Evolutionary conservation across 2,329 filamentous ascomycete species (phyloP).

Genomic region (Botrytis fabae): DNA sequence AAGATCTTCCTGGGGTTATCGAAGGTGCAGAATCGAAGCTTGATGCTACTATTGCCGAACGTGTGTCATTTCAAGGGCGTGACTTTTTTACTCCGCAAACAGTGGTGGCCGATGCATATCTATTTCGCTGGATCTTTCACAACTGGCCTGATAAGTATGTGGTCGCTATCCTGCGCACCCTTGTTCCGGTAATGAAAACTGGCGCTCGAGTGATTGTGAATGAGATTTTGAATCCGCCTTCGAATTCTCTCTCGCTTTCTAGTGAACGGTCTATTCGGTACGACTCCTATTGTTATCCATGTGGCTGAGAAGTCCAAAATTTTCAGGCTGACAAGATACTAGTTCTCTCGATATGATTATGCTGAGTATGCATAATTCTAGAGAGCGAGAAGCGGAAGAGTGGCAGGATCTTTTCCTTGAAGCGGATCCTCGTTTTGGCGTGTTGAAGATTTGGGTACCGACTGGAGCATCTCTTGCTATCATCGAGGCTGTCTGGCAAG

Average conservation of each 20-base stretch:
- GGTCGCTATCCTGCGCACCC: not conserved
- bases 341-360: slow-evolving; percentile 4
- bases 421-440: not conserved
- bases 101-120: slow-evolving; percentile 5
- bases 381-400: not conserved
- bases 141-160: slow-evolving; percentile 12
- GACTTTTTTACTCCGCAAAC: slow-evolving; percentile 9
- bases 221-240: slow-evolving; percentile 8
- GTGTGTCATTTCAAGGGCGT: not conserved
- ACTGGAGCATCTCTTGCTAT: not conserved
- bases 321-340: not conserved
- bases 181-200: slow-evolving; percentile 2
- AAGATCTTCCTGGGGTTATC: slow-evolving; percentile 23
- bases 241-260: not conserved
- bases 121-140: slow-evolving; percentile 12
- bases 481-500: slow-evolving; percentile 6
- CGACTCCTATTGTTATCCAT: not conserved
- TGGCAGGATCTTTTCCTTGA: not conserved
- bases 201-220: slow-evolving; percentile 1
- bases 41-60: slow-evolving; percentile 38
- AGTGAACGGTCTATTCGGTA: not conserved
- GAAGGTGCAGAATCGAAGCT: slow-evolving; percentile 39
- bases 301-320: not conserved
- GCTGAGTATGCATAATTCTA: not conserved
- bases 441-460: not conserved